These are phyloP conservation scores for Paxillus ammoniavirescens DNA, from an alignment of 768 basidiomycete genomes.

Conservation along the genomic window DNA sequence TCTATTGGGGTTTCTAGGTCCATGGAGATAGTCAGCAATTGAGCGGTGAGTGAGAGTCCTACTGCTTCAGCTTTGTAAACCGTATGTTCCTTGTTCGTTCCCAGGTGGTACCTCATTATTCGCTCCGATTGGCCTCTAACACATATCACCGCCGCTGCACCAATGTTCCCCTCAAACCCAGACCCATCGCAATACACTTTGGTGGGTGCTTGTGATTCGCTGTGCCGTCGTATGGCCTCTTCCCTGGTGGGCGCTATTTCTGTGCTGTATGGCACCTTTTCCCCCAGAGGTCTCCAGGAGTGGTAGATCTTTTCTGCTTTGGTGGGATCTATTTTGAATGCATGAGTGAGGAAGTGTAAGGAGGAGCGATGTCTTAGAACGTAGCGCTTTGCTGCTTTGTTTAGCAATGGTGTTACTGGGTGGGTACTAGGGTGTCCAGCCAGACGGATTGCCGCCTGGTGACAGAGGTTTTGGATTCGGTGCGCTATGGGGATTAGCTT, in stretches of 20 bases:
- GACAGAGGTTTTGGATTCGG: background rate
- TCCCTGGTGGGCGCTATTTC: background rate
- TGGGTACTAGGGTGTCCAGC: background rate
- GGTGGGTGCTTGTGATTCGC: background rate
- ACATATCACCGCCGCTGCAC: constrained; percentile 21
- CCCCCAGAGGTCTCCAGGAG: background rate
- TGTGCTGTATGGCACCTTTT: background rate
- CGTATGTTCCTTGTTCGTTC: constrained; percentile 11
- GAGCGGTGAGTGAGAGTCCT: too few species aligned
- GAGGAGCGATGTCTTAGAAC: background rate
- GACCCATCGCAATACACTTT: constrained; percentile 16
- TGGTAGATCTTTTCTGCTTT: background rate
- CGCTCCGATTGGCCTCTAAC: background rate
- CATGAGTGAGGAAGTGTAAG: background rate
- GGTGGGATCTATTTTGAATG: background rate
- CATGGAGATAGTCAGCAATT: too few species aligned
- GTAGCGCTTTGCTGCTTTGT: background rate
- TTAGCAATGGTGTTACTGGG: background rate
- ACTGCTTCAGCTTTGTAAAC: constrained; percentile 24
- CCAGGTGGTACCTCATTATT: constrained; percentile 5
- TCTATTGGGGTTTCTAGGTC: too few species aligned
- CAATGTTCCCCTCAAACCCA: constrained; percentile 17
- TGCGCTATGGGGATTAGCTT: background rate
- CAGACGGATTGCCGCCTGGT: background rate
- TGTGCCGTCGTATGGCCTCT: background rate